Percentiles rank a stretch among this genome's conserved stretches.
These are phyloP conservation scores for Fraxinus sp. DNA, from an alignment of 305 asterid species.

Conservation along the genomic window DNA sequence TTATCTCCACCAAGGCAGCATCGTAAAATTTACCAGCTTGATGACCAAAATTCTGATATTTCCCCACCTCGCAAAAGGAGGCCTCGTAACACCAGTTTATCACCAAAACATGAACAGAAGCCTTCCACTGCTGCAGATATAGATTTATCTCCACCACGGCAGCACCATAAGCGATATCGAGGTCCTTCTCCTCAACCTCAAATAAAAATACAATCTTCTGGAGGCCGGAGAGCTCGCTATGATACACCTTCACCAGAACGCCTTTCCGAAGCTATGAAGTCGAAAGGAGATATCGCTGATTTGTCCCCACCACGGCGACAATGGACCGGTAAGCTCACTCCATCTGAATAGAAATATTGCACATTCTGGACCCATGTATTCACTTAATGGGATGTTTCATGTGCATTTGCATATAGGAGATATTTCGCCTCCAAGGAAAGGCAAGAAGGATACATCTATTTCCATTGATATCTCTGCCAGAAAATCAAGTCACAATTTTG, in stretches of 20 bases:
- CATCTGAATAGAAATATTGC: constrained; percentile 20
- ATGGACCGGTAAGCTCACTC: constrained; percentile 28
- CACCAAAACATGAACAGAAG: constrained; percentile 28
- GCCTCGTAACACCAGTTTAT: constrained; percentile 23
- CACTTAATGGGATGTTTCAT: constrained; percentile 28
- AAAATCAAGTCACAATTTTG: constrained; percentile 10
- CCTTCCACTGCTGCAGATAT: constrained; percentile 26
- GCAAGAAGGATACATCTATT: constrained; percentile 31
- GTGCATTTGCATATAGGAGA: constrained; percentile 27
- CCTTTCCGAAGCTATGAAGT: constrained; percentile 20
- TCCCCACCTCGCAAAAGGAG: constrained; percentile 35
- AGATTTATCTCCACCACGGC: constrained; percentile 57
- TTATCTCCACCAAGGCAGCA: constrained; percentile 39
- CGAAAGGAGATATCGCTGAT: constrained; percentile 28
- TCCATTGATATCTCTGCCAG: constrained; percentile 25
- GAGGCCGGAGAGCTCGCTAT: constrained; percentile 36
- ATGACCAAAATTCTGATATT: not conserved
- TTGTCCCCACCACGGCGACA: constrained; percentile 54
- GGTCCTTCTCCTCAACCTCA: constrained; percentile 26
- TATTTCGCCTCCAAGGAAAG: constrained; percentile 55
- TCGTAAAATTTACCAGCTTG: constrained; percentile 14
- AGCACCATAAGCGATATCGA: constrained; percentile 23
- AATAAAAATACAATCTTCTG: constrained; percentile 8
- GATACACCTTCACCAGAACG: constrained; percentile 52
- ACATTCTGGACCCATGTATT: constrained; percentile 28